phyloP scores from a whole-genome alignment of 495 filamentous ascomycete species.

The Aspergillus coremiiformis region DNA sequence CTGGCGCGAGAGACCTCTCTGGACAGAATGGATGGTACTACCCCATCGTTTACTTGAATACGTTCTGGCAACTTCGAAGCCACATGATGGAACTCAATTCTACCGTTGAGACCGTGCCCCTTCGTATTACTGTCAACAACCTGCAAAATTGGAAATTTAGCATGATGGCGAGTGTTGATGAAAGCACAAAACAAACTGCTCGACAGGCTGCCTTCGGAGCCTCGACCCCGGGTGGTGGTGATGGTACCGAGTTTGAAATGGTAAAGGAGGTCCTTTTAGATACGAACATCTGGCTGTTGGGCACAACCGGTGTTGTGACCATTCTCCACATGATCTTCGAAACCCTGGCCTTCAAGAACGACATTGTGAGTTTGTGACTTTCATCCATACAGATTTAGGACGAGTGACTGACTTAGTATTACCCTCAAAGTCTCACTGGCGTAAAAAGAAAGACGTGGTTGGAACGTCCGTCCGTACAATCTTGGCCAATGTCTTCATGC shows the following conservation, averaged over 20 bases:
- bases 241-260: constrained; percentile 85
- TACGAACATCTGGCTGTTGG: constrained; percentile 86
- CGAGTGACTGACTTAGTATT: constrained; percentile 14
- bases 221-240: constrained; percentile 56
- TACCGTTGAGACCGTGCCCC: constrained; percentile 75
- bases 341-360: constrained; percentile 92
- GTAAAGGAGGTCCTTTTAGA: constrained; percentile 91
- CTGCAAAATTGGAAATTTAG: constrained; percentile 87
- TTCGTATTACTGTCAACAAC: constrained; percentile 79
- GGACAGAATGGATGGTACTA: constrained; percentile 97
- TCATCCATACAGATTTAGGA: neutral
- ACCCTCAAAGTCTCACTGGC: constrained; percentile 64
- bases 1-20: constrained; percentile 63
- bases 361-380: constrained; percentile 53
- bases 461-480: constrained; percentile 94
- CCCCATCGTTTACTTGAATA: constrained; percentile 84
- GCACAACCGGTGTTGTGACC: constrained; percentile 73
- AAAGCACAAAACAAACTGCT: constrained; percentile 74
- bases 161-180: constrained; percentile 74
- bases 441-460: constrained; percentile 98
- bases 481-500: constrained; percentile 97
- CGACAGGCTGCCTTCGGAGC: constrained; percentile 60
- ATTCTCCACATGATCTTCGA: constrained; percentile 94
- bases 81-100: constrained; percentile 91
- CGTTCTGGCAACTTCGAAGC: constrained; percentile 88